Conservation (phyloP, 352 stramenopile genomes). For the Phytophthora ohioensis region DNA sequence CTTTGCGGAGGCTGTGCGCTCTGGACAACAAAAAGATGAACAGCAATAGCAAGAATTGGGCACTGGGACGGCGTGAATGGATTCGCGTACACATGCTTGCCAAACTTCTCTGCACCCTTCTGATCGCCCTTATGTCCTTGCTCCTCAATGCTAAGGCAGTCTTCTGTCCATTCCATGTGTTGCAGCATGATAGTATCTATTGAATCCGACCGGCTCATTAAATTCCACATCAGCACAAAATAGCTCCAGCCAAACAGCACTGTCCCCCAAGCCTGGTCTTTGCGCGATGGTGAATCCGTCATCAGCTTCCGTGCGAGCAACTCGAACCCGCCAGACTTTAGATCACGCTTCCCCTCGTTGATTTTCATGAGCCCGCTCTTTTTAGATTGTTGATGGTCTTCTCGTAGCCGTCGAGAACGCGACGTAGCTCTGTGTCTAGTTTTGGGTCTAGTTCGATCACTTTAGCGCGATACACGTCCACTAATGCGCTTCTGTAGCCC, state of each 20-base stretch:
- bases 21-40: background rate
- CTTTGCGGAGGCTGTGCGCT: background rate
- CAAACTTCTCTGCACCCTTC: background rate
- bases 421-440: no score
- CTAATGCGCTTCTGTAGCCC: no score
- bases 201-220: slow-evolving; percentile 12
- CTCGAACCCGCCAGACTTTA: background rate
- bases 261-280: background rate
- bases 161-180: background rate
- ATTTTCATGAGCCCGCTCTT: no score
- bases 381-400: no score
- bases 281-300: background rate
- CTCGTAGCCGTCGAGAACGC: no score
- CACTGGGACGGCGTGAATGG: background rate
- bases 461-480: no score
- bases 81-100: background rate
- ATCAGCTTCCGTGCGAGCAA: slow-evolving; percentile 5
- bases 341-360: no score
- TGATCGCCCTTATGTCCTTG: slow-evolving; percentile 6
- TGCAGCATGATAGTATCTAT: slow-evolving; percentile 6
- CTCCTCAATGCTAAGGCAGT: background rate
- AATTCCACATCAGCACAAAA: slow-evolving; percentile 12
- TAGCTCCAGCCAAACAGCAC: slow-evolving; percentile 7
- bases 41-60: background rate
- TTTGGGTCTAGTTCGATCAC: no score